phyloP scores from a whole-genome alignment of 495 filamentous ascomycete species.

The Podospora sp. region DNA sequence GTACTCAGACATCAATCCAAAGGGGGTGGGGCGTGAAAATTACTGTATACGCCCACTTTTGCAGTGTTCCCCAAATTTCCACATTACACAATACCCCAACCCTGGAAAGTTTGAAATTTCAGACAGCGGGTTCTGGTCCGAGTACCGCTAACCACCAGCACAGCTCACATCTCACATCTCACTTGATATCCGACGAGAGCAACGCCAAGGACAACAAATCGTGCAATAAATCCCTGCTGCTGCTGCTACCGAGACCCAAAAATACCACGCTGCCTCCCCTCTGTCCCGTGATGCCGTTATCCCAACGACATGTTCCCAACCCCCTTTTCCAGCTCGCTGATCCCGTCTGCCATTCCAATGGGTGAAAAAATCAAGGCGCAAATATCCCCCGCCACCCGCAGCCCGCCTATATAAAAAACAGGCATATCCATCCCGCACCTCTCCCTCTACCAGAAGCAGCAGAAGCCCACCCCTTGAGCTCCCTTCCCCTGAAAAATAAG shows the following conservation, averaged over 20 bases:
- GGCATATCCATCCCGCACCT: background rate
- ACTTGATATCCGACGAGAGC: background rate
- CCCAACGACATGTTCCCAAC: slow-evolving; percentile 2
- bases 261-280: background rate
- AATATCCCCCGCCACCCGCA: background rate
- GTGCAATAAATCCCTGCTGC: background rate
- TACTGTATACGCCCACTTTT: too few species aligned
- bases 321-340: slow-evolving; percentile 2
- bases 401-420: background rate
- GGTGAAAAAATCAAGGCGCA: background rate
- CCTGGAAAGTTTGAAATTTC: too few species aligned
- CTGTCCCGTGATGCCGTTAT: background rate
- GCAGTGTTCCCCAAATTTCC: too few species aligned
- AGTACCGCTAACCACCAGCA: background rate
- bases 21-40: too few species aligned
- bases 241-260: background rate
- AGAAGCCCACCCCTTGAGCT: background rate
- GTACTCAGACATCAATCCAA: too few species aligned
- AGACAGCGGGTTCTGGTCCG: background rate
- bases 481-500: background rate
- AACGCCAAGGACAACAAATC: background rate
- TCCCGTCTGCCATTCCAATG: background rate
- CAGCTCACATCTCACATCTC: background rate
- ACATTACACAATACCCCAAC: too few species aligned
- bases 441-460: background rate